Percentiles rank a stretch among this genome's conserved stretches.
phyloP scores from a whole-genome alignment of 2,329 filamentous ascomycete genomes.

The Lecanicillium sp. region DNA sequence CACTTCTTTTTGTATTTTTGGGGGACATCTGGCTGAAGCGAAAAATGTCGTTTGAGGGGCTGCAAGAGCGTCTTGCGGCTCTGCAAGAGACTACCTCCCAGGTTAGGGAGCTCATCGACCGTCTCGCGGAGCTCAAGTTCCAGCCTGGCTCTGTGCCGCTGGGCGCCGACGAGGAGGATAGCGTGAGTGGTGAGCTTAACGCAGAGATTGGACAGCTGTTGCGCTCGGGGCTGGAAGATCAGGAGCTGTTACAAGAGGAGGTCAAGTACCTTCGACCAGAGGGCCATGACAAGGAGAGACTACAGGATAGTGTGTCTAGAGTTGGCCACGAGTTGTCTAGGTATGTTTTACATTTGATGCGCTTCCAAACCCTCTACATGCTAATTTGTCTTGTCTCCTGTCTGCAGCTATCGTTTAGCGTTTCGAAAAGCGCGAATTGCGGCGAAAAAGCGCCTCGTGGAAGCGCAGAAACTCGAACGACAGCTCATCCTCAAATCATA shows the following conservation, averaged over 20 bases:
- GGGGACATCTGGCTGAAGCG: no score
- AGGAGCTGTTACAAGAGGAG: constrained; percentile 73
- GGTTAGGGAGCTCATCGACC: constrained; percentile 50
- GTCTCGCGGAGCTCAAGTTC: constrained; percentile 50
- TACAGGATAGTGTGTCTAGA: constrained; percentile 58
- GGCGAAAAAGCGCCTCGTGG: constrained; percentile 66
- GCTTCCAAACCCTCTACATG: no score
- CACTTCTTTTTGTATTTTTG: no score
- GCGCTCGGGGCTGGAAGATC: constrained; percentile 72
- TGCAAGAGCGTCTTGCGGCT: constrained; percentile 52
- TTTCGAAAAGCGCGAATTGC: constrained; percentile 78
- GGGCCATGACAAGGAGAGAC: constrained; percentile 52
- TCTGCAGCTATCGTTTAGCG: constrained; percentile 45
- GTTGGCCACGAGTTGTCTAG: constrained; percentile 62
- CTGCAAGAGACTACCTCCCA: constrained; percentile 54
- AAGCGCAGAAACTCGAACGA: constrained; percentile 67
- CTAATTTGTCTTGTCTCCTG: neutral
- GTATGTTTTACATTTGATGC: constrained; percentile 36
- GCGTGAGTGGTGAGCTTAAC: constrained; percentile 61
- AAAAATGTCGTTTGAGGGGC: constrained; percentile 46
- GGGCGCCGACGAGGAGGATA: constrained; percentile 37
- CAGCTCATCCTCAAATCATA: constrained; percentile 65
- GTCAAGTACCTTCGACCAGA: constrained; percentile 55
- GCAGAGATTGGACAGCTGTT: constrained; percentile 73
- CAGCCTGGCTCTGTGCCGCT: constrained; percentile 49